Percentiles rank a stretch among this genome's conserved stretches.
Evolutionary conservation across 805 yeast species (phyloP).

Genomic region (Candida ascalaphidarum): DNA sequence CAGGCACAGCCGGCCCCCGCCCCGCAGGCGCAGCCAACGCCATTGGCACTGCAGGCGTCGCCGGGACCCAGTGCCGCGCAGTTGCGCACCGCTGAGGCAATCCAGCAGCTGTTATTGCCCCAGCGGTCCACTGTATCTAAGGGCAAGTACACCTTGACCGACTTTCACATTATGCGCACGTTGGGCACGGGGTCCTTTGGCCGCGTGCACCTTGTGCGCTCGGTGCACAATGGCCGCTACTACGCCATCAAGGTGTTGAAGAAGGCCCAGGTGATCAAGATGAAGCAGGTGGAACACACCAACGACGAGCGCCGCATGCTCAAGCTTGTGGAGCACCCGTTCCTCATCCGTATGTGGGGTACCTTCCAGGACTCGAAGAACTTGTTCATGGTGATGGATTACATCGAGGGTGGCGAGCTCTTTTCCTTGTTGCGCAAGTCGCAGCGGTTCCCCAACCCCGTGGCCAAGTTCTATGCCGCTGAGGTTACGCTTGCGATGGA

Average conservation of each 20-base stretch:
- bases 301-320: constrained; percentile 56
- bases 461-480: constrained; percentile 57
- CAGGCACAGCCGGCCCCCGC: neutral
- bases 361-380: constrained; percentile 51
- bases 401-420: constrained; percentile 57
- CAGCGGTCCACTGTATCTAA: constrained; percentile 25
- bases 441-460: constrained; percentile 54
- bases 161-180: constrained; percentile 49
- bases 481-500: constrained; percentile 53
- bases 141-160: constrained; percentile 49
- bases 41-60: too few relatives aligned
- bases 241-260: constrained; percentile 54
- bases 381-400: constrained; percentile 57
- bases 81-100: too few relatives aligned
- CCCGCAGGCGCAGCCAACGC: too few relatives aligned
- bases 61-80: too few relatives aligned
- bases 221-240: constrained; percentile 50
- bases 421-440: constrained; percentile 49
- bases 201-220: constrained; percentile 48
- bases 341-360: constrained; percentile 60
- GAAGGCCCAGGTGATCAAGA: constrained; percentile 48
- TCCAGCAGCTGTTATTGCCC: constrained; percentile 7
- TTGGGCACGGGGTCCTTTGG: constrained; percentile 59
- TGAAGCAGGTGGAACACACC: constrained; percentile 59
- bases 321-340: constrained; percentile 51